phyloP scores from a whole-genome alignment of 1,284 basidiomycete genomes.

The Sphaerobolus stellatus region DNA sequence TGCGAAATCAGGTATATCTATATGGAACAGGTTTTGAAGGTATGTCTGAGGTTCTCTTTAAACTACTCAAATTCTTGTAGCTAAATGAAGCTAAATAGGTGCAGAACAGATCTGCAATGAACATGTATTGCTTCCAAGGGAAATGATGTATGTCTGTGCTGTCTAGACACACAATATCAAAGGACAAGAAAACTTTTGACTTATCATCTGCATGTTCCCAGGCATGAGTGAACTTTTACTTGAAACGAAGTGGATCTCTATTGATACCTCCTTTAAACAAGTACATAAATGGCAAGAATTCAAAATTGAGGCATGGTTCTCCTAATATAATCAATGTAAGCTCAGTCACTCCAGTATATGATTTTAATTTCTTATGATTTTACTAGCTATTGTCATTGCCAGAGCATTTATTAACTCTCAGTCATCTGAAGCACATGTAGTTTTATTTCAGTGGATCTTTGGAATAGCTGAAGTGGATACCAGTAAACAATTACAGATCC shows the following conservation, averaged over 20 bases:
- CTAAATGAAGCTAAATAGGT: neutral
- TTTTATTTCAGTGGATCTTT: conserved; percentile 23
- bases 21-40: conserved; percentile 26
- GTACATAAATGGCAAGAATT: conserved; percentile 27
- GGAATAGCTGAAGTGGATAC: conserved; percentile 21
- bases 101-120: neutral
- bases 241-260: conserved; percentile 17
- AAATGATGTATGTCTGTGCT: conserved; percentile 14
- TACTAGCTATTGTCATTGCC: conserved; percentile 19
- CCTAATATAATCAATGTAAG: conserved; percentile 21
- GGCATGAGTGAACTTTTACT: conserved; percentile 22
- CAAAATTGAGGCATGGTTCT: conserved; percentile 27
- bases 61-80: neutral
- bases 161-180: conserved; percentile 8
- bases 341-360: neutral
- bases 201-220: conserved; percentile 24
- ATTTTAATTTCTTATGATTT: neutral
- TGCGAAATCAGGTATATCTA: conserved; percentile 19
- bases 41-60: neutral
- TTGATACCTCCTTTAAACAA: conserved; percentile 28
- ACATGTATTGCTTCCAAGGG: neutral
- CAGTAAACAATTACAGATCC: conserved; percentile 18
- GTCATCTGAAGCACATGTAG: conserved; percentile 23
- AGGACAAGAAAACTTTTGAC: conserved; percentile 7
- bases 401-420: conserved; percentile 27